phyloP scores from a whole-genome alignment of 371 early-diverging fungal species.

The Apophysomyces variabilis region DNA sequence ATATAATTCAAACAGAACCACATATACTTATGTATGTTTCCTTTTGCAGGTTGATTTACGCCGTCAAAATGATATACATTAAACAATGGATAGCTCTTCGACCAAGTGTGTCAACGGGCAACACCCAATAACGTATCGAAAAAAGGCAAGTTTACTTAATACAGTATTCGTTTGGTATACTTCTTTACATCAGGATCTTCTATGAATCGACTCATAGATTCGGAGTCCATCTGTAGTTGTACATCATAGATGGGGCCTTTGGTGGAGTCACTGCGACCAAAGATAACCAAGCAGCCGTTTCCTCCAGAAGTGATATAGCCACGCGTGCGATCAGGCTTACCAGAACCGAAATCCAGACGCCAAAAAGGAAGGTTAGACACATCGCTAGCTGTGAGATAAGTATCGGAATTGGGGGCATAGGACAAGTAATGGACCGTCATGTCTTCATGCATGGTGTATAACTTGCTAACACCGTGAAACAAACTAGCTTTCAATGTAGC shows the following conservation, averaged over 20 bases:
- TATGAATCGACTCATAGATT: slow-evolving; percentile 41
- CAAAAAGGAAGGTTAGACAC: slow-evolving; percentile 41
- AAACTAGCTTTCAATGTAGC: slow-evolving; percentile 22
- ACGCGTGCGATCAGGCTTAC: slow-evolving; percentile 39
- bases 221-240: slow-evolving; percentile 46
- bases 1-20: too few relatives aligned
- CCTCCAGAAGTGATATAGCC: slow-evolving; percentile 49
- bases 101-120: too few relatives aligned
- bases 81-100: too few relatives aligned
- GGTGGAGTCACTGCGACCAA: slow-evolving; percentile 34
- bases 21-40: too few relatives aligned
- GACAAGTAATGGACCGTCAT: slow-evolving; percentile 46
- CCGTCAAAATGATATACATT: too few relatives aligned
- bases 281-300: slow-evolving; percentile 42
- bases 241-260: slow-evolving; percentile 40
- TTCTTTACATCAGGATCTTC: slow-evolving; percentile 42
- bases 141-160: slow-evolving; percentile 10
- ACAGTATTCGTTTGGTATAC: slow-evolving; percentile 34
- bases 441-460: slow-evolving; percentile 44
- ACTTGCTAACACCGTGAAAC: slow-evolving; percentile 43
- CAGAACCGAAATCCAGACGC: slow-evolving; percentile 41
- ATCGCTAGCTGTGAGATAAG: slow-evolving; percentile 37
- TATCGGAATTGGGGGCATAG: slow-evolving; percentile 39
- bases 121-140: too few relatives aligned
- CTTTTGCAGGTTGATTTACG: too few relatives aligned